Percentiles rank a stretch among this genome's conserved stretches.
phyloP scores from a whole-genome alignment of 2,329 filamentous ascomycete genomes.

The Epichloe sp. region DNA sequence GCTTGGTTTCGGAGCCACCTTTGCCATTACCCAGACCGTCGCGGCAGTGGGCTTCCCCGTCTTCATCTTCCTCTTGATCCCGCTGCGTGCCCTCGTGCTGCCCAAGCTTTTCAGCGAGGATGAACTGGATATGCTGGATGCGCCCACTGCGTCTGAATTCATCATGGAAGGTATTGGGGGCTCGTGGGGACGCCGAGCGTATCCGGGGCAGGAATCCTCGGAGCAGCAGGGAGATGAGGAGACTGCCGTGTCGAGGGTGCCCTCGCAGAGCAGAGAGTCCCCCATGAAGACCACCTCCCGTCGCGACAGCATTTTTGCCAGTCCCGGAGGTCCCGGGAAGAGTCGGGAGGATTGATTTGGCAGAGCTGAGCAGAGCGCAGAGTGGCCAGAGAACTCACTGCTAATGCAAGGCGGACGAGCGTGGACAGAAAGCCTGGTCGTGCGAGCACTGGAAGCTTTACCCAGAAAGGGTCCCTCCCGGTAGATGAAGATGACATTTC shows the following conservation, averaged over 20 bases:
- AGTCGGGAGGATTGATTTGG: conserved; percentile 22
- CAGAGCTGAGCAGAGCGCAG: conserved; percentile 19
- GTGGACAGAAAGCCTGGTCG: conserved; percentile 8
- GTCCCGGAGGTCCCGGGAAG: conserved; percentile 15
- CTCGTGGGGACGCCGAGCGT: conserved; percentile 30
- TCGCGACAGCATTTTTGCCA: conserved; percentile 15
- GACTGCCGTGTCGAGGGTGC: conserved; percentile 2
- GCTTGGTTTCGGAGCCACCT: conserved; percentile 60
- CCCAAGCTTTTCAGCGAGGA: conserved; percentile 45
- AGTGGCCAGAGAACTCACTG: conserved; percentile 15
- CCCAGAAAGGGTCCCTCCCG: not conserved
- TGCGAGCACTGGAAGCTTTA: not conserved
- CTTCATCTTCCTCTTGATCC: conserved; percentile 57
- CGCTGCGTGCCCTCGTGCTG: conserved; percentile 49
- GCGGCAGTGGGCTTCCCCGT: conserved; percentile 72
- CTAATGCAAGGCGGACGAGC: conserved; percentile 17
- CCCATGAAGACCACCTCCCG: conserved; percentile 4
- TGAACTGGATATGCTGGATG: conserved; percentile 53
- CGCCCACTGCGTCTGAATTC: conserved; percentile 60
- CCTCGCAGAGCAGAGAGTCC: conserved; percentile 5
- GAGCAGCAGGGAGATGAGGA: not conserved
- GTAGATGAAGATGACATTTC: too few species aligned
- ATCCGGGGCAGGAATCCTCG: conserved; percentile 10
- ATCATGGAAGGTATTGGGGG: conserved; percentile 67
- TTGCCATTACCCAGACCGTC: conserved; percentile 73